Conservation (phyloP, 805 yeast genomes). For the Ogataea degrootiae region DNA sequence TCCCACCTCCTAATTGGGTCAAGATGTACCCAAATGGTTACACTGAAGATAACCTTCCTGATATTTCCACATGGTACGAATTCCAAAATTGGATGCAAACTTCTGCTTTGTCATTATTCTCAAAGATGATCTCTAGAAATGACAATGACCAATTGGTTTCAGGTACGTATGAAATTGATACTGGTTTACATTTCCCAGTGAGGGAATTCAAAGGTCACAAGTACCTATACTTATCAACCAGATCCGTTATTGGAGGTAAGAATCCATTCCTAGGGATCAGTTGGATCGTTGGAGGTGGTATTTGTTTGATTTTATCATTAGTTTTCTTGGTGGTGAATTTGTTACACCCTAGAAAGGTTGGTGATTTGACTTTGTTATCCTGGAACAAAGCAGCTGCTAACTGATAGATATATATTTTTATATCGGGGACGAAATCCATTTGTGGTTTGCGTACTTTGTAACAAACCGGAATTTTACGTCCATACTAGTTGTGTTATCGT, state of each 20-base stretch:
- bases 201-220: slow-evolving; percentile 63
- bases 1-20: slow-evolving; percentile 83
- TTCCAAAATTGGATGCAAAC: slow-evolving; percentile 87
- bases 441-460: no score
- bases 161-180: slow-evolving; percentile 60
- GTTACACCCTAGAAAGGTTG: slow-evolving; percentile 65
- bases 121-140: slow-evolving; percentile 62
- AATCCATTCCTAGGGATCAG: slow-evolving; percentile 66
- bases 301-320: slow-evolving; percentile 56
- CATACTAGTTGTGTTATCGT: no score
- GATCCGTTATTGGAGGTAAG: slow-evolving; percentile 73
- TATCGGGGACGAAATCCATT: no score
- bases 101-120: slow-evolving; percentile 64
- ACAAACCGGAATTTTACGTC: no score
- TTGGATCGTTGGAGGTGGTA: slow-evolving; percentile 73
- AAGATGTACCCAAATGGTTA: slow-evolving; percentile 71
- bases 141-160: slow-evolving; percentile 46
- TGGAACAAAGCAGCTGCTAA: slow-evolving; percentile 49
- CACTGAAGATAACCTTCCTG: slow-evolving; percentile 64
- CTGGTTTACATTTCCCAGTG: slow-evolving; percentile 80
- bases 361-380: slow-evolving; percentile 64
- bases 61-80: slow-evolving; percentile 59
- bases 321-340: slow-evolving; percentile 49
- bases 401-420: slow-evolving; percentile 6
- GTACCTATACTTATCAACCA: slow-evolving; percentile 60